Percentiles rank a stretch among this genome's conserved stretches.
Evolutionary conservation across 768 basidiomycete genomes (phyloP).

Genomic region (Podaxis sp.): DNA sequence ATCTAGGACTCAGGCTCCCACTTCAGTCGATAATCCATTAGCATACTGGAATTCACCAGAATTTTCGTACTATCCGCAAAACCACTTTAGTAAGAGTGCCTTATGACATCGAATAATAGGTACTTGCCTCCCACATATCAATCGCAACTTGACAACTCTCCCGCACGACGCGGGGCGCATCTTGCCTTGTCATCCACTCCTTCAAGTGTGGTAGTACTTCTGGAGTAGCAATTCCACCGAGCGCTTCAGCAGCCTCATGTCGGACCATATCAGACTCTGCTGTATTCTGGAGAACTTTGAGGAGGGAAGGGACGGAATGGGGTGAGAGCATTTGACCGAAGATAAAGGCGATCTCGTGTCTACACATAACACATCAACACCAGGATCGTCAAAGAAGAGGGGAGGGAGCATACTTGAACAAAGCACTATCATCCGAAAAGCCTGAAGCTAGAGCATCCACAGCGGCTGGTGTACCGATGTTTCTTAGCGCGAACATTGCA

Average conservation of each 20-base stretch:
- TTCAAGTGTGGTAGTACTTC: conserved; percentile 86
- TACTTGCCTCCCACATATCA: conserved; percentile 92
- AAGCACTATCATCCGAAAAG: conserved; percentile 82
- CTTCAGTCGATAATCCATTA: conserved; percentile 30
- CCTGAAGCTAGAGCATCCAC: conserved; percentile 91
- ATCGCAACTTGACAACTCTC: conserved; percentile 97
- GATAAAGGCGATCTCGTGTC: conserved; percentile 98
- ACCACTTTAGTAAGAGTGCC: background rate
- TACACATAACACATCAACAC: conserved; percentile 26
- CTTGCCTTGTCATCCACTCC: conserved; percentile 78
- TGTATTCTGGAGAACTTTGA: conserved; percentile 70
- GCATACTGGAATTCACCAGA: conserved; percentile 83
- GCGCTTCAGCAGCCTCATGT: conserved; percentile 97
- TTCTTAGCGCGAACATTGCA: conserved; percentile 97
- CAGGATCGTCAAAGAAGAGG: background rate
- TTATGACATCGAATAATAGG: background rate
- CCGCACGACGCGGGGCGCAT: conserved; percentile 85
- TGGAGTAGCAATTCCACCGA: conserved; percentile 95
- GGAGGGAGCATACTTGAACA: conserved; percentile 77
- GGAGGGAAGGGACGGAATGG: conserved; percentile 82
- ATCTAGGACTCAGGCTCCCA: background rate
- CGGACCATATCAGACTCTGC: conserved; percentile 94
- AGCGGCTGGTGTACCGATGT: conserved; percentile 83
- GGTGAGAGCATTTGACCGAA: conserved; percentile 93
- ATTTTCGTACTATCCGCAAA: conserved; percentile 63